These are phyloP conservation scores for Kalanchoe fedtschenkoi DNA, from an alignment of 164 flowering plant genomes.

Conservation along the genomic window DNA sequence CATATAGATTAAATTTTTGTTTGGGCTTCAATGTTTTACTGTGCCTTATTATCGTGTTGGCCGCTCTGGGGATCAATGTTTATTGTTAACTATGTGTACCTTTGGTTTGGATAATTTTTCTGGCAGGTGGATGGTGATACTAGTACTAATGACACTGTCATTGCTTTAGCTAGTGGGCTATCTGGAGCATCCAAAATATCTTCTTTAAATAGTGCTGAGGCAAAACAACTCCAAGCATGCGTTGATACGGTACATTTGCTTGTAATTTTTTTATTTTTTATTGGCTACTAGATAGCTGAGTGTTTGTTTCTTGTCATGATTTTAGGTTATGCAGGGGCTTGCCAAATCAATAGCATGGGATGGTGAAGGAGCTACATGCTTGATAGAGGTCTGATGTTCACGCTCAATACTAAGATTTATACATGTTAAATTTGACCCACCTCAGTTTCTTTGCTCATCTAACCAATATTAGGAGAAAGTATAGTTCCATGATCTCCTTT, in stretches of 20 bases:
- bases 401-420: neutral
- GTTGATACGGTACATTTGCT: conserved; percentile 65
- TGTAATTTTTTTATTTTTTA: neutral
- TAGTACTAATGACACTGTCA: conserved; percentile 92
- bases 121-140: conserved; percentile 95
- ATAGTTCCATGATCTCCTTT: too few species aligned
- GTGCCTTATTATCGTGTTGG: neutral
- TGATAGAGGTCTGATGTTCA: conserved; percentile 51
- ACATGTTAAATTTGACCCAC: neutral
- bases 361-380: conserved; percentile 99
- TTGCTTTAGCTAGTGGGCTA: conserved; percentile 93
- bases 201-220: conserved; percentile 55
- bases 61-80: neutral
- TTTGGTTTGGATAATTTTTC: neutral
- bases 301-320: neutral
- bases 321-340: conserved; percentile 94
- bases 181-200: conserved; percentile 63
- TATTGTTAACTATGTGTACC: neutral
- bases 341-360: conserved; percentile 99
- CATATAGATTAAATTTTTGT: neutral
- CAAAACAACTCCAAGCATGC: conserved; percentile 68
- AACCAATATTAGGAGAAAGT: too few species aligned
- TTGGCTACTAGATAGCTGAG: neutral
- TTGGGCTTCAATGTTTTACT: neutral
- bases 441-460: neutral